A percentile compares a stretch with the other conserved stretches of the same genome.
Evolutionary conservation across 768 basidiomycete genomes (phyloP).

Genomic region (Naganishia vishniacii): DNA sequence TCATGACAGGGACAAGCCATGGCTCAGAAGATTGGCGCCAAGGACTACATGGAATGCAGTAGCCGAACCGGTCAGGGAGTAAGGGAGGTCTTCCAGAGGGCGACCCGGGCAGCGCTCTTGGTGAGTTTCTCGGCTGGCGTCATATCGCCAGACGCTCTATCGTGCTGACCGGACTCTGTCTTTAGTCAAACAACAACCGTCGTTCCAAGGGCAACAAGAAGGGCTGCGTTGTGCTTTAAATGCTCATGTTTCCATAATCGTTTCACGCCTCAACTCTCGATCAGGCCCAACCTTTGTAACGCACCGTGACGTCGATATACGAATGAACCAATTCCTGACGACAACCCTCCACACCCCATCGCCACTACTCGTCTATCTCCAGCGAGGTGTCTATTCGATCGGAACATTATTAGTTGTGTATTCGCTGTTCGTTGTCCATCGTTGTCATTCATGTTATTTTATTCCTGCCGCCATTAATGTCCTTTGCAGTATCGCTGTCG

Average conservation of each 20-base stretch:
- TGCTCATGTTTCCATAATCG: background rate
- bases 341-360: background rate
- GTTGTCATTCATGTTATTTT: constrained; percentile 9
- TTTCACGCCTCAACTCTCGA: background rate
- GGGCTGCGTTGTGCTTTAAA: constrained; percentile 20
- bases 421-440: constrained; percentile 4
- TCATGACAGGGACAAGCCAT: constrained; percentile 63
- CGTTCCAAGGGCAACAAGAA: constrained; percentile 15
- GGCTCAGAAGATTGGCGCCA: constrained; percentile 85
- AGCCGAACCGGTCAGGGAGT: constrained; percentile 87
- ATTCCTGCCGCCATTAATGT: background rate
- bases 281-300: constrained; percentile 14
- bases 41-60: constrained; percentile 82
- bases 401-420: constrained; percentile 20
- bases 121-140: background rate
- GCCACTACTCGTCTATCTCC: too few species aligned
- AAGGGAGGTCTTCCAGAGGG: constrained; percentile 83
- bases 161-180: background rate
- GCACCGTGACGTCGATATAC: constrained; percentile 23
- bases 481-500: background rate
- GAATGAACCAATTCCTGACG: constrained; percentile 19
- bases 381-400: background rate
- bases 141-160: background rate
- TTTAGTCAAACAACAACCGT: constrained; percentile 17
- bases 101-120: constrained; percentile 61